Conservation (phyloP, 768 basidiomycete genomes). For the Dentipellis fragilis region DNA sequence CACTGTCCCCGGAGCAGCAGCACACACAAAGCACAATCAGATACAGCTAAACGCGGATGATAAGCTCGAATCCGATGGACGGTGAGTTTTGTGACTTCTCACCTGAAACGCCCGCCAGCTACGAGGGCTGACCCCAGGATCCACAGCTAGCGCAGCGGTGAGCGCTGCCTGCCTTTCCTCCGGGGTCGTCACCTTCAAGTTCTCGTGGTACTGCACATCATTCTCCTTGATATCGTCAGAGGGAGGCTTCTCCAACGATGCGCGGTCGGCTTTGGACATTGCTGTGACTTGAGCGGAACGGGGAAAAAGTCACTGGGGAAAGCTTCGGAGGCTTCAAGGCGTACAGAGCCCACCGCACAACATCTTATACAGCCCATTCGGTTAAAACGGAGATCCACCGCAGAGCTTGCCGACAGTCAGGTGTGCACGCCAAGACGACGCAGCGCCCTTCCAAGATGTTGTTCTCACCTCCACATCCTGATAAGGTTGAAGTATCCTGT, state of each 20-base stretch:
- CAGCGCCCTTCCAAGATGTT: too few species aligned
- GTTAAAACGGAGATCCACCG: too few species aligned
- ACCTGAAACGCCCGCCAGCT: slow-evolving; percentile 30
- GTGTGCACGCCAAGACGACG: too few species aligned
- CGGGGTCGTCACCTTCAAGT: slow-evolving; percentile 20
- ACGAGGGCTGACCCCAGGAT: slow-evolving; percentile 31
- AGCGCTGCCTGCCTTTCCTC: slow-evolving; percentile 31
- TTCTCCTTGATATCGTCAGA: not conserved
- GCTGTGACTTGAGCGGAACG: not conserved
- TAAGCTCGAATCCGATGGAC: not conserved
- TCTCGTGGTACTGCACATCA: not conserved
- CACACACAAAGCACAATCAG: slow-evolving; percentile 36
- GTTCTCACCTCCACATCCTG: not conserved
- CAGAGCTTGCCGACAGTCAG: too few species aligned
- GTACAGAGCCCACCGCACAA: too few species aligned
- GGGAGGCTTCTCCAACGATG: not conserved
- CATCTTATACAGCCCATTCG: too few species aligned
- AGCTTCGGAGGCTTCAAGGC: too few species aligned
- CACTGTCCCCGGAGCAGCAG: slow-evolving; percentile 41
- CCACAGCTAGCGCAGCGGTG: slow-evolving; percentile 28
- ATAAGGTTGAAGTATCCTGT: not conserved
- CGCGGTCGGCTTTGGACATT: not conserved
- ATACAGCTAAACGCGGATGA: slow-evolving; percentile 25
- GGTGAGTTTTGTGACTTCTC: not conserved
- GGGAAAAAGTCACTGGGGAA: not conserved